These are phyloP conservation scores for Ustilago trichophora DNA, from an alignment of 1,284 basidiomycete species.

Conservation along the genomic window DNA sequence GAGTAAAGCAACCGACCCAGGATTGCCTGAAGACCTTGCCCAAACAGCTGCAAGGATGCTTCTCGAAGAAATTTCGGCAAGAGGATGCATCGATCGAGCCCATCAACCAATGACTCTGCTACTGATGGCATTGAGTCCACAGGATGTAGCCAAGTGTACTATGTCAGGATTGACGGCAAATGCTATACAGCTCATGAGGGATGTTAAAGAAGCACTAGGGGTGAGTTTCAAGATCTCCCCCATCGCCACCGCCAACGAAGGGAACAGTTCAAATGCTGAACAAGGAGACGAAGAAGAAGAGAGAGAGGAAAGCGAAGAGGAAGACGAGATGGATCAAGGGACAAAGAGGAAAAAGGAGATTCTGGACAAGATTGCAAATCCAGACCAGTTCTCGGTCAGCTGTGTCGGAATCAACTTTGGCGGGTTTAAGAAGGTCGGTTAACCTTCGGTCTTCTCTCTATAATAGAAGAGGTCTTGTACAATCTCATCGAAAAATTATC, in stretches of 20 bases:
- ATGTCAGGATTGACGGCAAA: constrained; percentile 79
- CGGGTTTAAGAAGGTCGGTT: constrained; percentile 54
- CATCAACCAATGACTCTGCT: constrained; percentile 89
- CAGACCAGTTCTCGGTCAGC: constrained; percentile 45
- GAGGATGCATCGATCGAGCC: constrained; percentile 88
- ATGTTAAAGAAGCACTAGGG: constrained; percentile 83
- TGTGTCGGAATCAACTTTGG: constrained; percentile 62
- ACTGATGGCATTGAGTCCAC: constrained; percentile 92
- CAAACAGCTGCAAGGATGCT: constrained; percentile 80
- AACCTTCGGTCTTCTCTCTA: too few relatives aligned
- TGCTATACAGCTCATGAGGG: constrained; percentile 88
- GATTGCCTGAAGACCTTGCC: constrained; percentile 90
- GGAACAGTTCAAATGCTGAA: too few relatives aligned
- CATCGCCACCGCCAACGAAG: too few relatives aligned
- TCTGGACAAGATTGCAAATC: constrained; percentile 9
- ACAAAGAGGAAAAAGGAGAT: constrained; percentile 12
- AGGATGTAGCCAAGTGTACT: constrained; percentile 89
- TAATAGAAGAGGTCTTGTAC: background rate
- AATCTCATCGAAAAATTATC: background rate
- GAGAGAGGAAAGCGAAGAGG: constrained; percentile 15
- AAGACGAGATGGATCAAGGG: constrained; percentile 23
- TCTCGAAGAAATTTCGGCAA: constrained; percentile 79
- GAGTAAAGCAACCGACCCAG: constrained; percentile 69
- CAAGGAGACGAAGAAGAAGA: constrained; percentile 2
- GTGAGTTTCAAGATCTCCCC: constrained; percentile 70